These are phyloP conservation scores for Corniculantispora saksenae DNA, from an alignment of 2,329 filamentous ascomycete genomes.

Conservation along the genomic window DNA sequence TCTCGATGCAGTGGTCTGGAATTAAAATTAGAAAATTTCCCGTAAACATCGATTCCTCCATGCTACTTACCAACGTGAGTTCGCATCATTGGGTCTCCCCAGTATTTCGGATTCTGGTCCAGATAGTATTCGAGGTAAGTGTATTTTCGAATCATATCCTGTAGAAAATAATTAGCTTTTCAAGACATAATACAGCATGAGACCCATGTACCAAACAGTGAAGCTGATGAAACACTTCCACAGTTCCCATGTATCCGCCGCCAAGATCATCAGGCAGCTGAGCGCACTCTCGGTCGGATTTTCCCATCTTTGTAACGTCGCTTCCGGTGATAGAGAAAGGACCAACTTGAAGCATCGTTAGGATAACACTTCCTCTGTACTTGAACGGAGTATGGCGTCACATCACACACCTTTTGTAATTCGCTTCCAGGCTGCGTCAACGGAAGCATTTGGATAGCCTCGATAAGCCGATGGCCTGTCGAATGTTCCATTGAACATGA, in stretches of 20 bases:
- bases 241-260: neutral
- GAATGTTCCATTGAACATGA: neutral
- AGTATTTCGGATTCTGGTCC: neutral
- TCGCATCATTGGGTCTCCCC: neutral
- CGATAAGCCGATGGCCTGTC: neutral
- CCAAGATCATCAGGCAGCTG: no score
- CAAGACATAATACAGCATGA: no score
- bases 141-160: neutral
- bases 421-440: neutral
- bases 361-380: neutral
- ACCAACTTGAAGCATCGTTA: neutral
- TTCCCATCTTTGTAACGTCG: neutral
- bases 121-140: neutral
- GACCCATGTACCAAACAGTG: neutral
- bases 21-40: no score
- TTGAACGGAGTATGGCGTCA: no score
- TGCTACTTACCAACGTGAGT: neutral
- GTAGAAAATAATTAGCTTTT: neutral
- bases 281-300: neutral
- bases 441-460: neutral
- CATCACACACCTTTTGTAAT: neutral
- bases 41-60: no score
- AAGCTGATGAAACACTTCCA: conserved; percentile 4
- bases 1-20: conserved; percentile 17
- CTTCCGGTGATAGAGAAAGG: neutral